phyloP scores from a whole-genome alignment of 176 grass and related monocot genomes.

The Neostapfia colusana region DNA sequence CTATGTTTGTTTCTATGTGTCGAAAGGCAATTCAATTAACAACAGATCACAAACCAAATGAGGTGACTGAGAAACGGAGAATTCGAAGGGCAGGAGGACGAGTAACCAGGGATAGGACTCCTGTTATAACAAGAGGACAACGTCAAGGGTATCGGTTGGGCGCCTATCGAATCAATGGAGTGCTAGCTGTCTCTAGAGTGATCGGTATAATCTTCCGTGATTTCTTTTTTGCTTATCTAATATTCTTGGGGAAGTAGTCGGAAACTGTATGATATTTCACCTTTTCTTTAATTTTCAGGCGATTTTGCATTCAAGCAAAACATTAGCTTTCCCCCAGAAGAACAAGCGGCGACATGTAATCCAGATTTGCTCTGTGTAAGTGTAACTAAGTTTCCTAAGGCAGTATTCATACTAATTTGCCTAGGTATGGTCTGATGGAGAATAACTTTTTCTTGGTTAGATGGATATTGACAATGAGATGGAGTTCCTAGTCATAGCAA shows the following conservation, averaged over 20 bases:
- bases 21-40: conserved; percentile 30
- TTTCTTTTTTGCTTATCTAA: not conserved
- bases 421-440: not conserved
- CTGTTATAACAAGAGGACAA: not conserved
- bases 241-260: not conserved
- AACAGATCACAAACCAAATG: conserved; percentile 24
- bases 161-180: not conserved
- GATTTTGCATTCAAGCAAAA: conserved; percentile 30
- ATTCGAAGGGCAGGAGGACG: conserved; percentile 24
- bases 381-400: not conserved
- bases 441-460: conserved; percentile 12
- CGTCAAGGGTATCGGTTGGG: not conserved
- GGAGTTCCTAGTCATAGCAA: conserved; percentile 50
- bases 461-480: conserved; percentile 26
- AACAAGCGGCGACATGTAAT: conserved; percentile 31
- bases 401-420: not conserved
- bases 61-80: not conserved
- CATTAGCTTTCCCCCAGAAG: not conserved
- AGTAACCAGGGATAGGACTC: not conserved
- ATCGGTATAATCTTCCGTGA: conserved; percentile 29
- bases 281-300: conserved; percentile 8
- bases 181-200: not conserved
- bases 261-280: not conserved
- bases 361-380: conserved; percentile 23
- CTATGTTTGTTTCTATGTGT: conserved; percentile 17